Conservation (phyloP, 768 basidiomycete genomes). For the Pleurotus tuber-regium region DNA sequence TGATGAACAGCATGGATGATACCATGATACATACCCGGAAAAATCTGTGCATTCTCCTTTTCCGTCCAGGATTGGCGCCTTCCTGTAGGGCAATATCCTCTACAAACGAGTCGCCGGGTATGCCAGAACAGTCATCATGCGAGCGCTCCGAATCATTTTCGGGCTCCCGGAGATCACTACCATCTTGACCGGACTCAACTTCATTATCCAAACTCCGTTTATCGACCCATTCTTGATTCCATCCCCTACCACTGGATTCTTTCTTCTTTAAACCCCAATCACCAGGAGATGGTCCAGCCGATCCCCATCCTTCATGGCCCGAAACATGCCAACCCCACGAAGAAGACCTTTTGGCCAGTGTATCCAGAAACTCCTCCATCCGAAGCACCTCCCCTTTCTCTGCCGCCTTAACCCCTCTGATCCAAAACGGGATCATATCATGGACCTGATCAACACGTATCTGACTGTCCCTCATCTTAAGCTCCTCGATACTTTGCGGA, state of each 20-base stretch:
- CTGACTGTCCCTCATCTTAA: conserved; percentile 27
- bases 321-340: background rate
- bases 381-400: conserved; percentile 39
- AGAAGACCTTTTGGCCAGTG: conserved; percentile 30
- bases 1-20: background rate
- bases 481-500: conserved; percentile 25
- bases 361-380: conserved; percentile 45
- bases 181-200: background rate
- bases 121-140: too few species aligned
- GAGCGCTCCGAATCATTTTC: too few species aligned
- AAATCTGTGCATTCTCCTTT: conserved; percentile 46
- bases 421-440: conserved; percentile 56
- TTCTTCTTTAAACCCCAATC: background rate
- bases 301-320: conserved; percentile 4
- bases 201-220: background rate
- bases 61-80: conserved; percentile 35
- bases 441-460: conserved; percentile 41
- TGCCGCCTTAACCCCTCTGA: conserved; percentile 44
- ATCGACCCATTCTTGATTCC: background rate
- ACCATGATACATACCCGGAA: conserved; percentile 37
- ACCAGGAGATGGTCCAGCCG: background rate
- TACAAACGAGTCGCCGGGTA: conserved; percentile 32
- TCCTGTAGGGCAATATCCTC: conserved; percentile 43
- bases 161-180: background rate
- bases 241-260: background rate